phyloP scores from a whole-genome alignment of 108 stramenopile species.

The Schizochytrium sp. region DNA sequence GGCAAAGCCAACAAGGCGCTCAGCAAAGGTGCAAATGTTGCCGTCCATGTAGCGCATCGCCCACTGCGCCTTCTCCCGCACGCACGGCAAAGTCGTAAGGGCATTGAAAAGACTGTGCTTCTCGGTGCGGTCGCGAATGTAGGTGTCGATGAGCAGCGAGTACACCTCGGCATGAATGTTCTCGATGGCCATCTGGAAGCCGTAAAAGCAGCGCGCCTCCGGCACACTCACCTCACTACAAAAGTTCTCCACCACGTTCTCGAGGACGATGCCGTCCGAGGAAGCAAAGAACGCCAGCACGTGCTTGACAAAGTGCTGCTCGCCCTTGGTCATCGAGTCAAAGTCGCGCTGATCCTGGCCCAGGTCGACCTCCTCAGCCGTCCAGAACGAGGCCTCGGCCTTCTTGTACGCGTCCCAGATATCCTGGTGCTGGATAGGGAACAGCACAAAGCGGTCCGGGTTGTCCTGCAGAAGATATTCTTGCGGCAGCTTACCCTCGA shows the following conservation, averaged over 20 bases:
- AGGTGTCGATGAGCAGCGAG: slow-evolving; percentile 94
- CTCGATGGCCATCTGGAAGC: slow-evolving; percentile 99
- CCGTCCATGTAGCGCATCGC: slow-evolving; percentile 89
- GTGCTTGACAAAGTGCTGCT: slow-evolving; percentile 94
- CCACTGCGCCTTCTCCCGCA: slow-evolving; percentile 94
- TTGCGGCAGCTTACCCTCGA: neutral
- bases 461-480: slow-evolving; percentile 58
- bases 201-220: slow-evolving; percentile 99
- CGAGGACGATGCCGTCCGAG: slow-evolving; percentile 98
- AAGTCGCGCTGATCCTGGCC: slow-evolving; percentile 80
- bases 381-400: slow-evolving; percentile 99
- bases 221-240: slow-evolving; percentile 84
- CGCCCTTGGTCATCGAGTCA: slow-evolving; percentile 76
- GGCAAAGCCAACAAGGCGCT: slow-evolving; percentile 95
- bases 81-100: slow-evolving; percentile 86
- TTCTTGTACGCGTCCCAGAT: slow-evolving; percentile 94
- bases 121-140: slow-evolving; percentile 73
- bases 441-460: slow-evolving; percentile 83
- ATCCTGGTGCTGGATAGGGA: slow-evolving; percentile 93
- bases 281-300: slow-evolving; percentile 99
- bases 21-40: slow-evolving; percentile 79
- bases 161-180: slow-evolving; percentile 99
- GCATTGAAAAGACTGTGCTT: slow-evolving; percentile 74
- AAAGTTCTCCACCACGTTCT: slow-evolving; percentile 95
- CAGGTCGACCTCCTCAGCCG: slow-evolving; percentile 97